Evolutionary conservation across 148 eudicot genomes (phyloP).

Genomic region (Rhododendron williamsianum): DNA sequence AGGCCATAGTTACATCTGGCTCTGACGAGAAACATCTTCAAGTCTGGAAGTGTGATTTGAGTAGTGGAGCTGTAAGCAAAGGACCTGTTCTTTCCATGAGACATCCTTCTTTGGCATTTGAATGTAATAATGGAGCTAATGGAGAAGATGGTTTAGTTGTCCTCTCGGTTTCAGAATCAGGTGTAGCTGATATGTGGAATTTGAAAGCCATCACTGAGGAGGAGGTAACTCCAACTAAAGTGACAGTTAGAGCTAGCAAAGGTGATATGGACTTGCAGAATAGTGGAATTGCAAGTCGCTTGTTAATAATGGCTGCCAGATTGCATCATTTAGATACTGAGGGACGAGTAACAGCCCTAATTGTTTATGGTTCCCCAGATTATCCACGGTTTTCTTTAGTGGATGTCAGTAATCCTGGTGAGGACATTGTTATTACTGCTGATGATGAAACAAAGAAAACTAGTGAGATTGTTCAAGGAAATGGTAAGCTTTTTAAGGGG

Average conservation of each 20-base stretch:
- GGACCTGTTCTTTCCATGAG: constrained; percentile 30
- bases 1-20: constrained; percentile 22
- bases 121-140: constrained; percentile 22
- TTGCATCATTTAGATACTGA: constrained; percentile 13
- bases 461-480: constrained; percentile 14
- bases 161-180: constrained; percentile 32
- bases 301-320: constrained; percentile 29
- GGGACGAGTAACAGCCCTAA: constrained; percentile 15
- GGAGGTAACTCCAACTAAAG: constrained; percentile 29
- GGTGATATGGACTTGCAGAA: constrained; percentile 6
- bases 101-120: constrained; percentile 22
- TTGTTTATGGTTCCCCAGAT: constrained; percentile 26
- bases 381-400: constrained; percentile 21
- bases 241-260: constrained; percentile 20
- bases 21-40: constrained; percentile 25
- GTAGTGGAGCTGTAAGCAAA: constrained; percentile 11
- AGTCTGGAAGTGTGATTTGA: constrained; percentile 27
- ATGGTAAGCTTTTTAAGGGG: constrained; percentile 4
- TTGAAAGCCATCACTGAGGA: constrained; percentile 19
- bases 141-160: constrained; percentile 26
- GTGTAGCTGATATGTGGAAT: constrained; percentile 27
- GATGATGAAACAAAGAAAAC: constrained; percentile 12
- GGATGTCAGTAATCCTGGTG: constrained; percentile 21
- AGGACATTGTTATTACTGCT: constrained; percentile 30
- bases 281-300: constrained; percentile 21